Base-by-base conservation (phyloP, 257 asterid species). In the Euphrasia confusa region DNA sequence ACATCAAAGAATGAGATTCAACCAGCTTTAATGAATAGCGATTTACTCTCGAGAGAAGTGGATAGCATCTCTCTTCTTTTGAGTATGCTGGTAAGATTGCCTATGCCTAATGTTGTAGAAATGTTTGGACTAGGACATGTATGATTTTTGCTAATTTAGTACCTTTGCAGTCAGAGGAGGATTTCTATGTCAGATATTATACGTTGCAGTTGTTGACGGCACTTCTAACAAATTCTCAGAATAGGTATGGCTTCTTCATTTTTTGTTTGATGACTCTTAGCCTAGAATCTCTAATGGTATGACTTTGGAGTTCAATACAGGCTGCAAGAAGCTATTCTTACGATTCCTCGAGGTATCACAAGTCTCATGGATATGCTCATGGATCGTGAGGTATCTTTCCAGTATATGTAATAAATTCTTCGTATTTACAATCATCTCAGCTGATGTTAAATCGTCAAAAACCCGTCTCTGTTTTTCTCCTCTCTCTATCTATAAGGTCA, bases 291-390 rank as follows among this genome's bases (percentile, higher is more conserved):
- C 70, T 60, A 49, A 73, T 42, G 44, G 64, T 52, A 35, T 17
- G 13, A 12, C 13, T 18, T 30, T n/a, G 61, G 61, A 56, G 44
- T 2, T 61, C 12, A 68, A 64, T 72, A 65, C 84, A 89, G 97
- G 81, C 79, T 93, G 63, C 99, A 93, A 75, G 99, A 93, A 82
- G 96, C 99, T 69, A 93, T 93, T 80, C 80, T 89, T 44, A 80
- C 83, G 4, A 80, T 85, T 80, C 97, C 97, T 10, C 92, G 88
- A 54, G 99, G 96, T 72, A 84, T 83, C 69, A 87, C 96, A 56
- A 75, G 89, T 71, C 97, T 93, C 52, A 87, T 93, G 96, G 99
- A 93, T 79, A 93, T 93, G 99, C 95, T 93, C 69, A 89, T 87
- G 95, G 96, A 89, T 70, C 96, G 96, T 71, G 99, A 89, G 97